Conservation (phyloP, 495 filamentous ascomycete species). For the Tuber indicum region DNA sequence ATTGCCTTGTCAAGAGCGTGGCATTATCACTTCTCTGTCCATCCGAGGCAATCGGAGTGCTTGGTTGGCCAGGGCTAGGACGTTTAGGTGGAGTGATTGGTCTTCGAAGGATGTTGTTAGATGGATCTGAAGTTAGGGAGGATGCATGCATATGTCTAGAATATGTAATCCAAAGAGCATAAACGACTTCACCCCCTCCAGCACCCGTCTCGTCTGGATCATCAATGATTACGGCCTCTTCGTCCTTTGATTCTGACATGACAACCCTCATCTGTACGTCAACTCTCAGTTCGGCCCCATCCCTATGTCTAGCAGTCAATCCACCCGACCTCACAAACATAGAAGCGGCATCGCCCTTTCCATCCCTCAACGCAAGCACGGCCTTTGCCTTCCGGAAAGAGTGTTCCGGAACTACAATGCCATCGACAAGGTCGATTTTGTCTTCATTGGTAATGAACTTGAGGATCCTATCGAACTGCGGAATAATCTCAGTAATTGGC, state of each 20-base stretch:
- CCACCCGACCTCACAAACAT: slow-evolving; percentile 75
- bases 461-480: slow-evolving; percentile 77
- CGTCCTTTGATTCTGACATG: slow-evolving; percentile 60
- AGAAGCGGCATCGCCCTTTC: slow-evolving; percentile 64
- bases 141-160: slow-evolving; percentile 82
- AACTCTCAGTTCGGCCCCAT: slow-evolving; percentile 82
- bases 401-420: slow-evolving; percentile 94
- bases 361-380: slow-evolving; percentile 72
- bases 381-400: slow-evolving; percentile 86
- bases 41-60: slow-evolving; percentile 32
- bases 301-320: slow-evolving; percentile 75
- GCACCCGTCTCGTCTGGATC: slow-evolving; percentile 44
- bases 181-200: slow-evolving; percentile 70
- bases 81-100: slow-evolving; percentile 61
- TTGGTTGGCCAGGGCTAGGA: slow-evolving; percentile 68
- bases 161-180: slow-evolving; percentile 95
- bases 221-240: slow-evolving; percentile 42
- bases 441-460: slow-evolving; percentile 79
- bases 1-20: slow-evolving; percentile 63
- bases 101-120: slow-evolving; percentile 56
- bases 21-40: slow-evolving; percentile 37
- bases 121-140: slow-evolving; percentile 51
- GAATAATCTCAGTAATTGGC: slow-evolving; percentile 71
- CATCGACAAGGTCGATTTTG: slow-evolving; percentile 71
- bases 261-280: slow-evolving; percentile 95